phyloP scores from a whole-genome alignment of 2,329 filamentous ascomycete genomes.

The Talaromyces amestolkiae region DNA sequence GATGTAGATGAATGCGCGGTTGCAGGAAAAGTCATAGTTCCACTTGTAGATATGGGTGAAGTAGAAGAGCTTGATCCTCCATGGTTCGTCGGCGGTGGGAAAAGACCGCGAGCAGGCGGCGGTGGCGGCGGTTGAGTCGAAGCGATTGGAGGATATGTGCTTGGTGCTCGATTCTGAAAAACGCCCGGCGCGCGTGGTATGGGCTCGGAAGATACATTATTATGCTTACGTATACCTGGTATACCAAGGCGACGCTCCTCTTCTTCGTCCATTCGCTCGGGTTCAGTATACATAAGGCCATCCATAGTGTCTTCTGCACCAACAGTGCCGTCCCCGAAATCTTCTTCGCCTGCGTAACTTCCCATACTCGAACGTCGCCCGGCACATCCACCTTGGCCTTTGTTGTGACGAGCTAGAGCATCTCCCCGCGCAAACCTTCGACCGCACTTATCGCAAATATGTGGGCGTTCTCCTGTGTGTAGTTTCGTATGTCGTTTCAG shows the following conservation, averaged over 20 bases:
- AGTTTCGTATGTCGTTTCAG: slow-evolving; percentile 94
- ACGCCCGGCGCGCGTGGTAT: slow-evolving; percentile 43
- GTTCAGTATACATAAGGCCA: slow-evolving; percentile 58
- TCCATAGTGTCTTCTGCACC: slow-evolving; percentile 61
- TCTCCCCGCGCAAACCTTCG: slow-evolving; percentile 93
- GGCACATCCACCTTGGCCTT: slow-evolving; percentile 92
- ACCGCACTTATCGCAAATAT: slow-evolving; percentile 92
- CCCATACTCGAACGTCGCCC: slow-evolving; percentile 84
- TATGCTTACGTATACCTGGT: slow-evolving; percentile 73
- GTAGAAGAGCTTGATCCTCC: slow-evolving; percentile 54
- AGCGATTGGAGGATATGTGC: slow-evolving; percentile 73
- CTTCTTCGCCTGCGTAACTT: slow-evolving; percentile 76
- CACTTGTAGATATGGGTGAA: slow-evolving; percentile 50
- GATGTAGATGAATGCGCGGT: slow-evolving; percentile 44
- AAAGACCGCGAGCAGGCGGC: slow-evolving; percentile 54
- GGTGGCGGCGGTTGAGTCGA: slow-evolving; percentile 50
- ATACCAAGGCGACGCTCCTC: slow-evolving; percentile 52
- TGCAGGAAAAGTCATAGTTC: slow-evolving; percentile 41
- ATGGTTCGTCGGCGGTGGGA: slow-evolving; percentile 61
- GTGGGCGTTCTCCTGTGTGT: slow-evolving; percentile 92
- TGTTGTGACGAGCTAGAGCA: slow-evolving; percentile 89
- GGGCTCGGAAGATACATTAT: slow-evolving; percentile 52
- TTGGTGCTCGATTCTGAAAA: slow-evolving; percentile 65
- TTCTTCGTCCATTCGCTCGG: slow-evolving; percentile 50
- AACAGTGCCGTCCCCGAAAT: slow-evolving; percentile 51